phyloP scores from a whole-genome alignment of 768 basidiomycete species.

The Suillus placidus region DNA sequence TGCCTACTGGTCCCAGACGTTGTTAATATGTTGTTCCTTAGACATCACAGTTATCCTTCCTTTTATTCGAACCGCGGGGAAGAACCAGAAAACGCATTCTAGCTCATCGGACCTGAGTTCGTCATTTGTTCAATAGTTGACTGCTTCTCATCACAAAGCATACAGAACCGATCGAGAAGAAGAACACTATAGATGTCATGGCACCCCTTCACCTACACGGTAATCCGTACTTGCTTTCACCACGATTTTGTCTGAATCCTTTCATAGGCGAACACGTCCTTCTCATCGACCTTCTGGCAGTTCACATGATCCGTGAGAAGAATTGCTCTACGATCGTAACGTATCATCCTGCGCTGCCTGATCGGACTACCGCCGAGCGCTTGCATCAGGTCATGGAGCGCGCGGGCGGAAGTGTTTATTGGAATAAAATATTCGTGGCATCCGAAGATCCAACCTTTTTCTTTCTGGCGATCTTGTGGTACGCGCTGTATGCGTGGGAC shows the following conservation, averaged over 20 bases:
- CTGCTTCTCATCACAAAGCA: background rate
- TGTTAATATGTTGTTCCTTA: conserved; percentile 28
- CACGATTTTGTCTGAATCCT: background rate
- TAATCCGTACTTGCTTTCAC: background rate
- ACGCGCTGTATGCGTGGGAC: conserved; percentile 56
- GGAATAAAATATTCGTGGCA: conserved; percentile 18
- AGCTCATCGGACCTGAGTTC: background rate
- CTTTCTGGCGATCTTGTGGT: conserved; percentile 51
- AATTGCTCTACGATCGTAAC: conserved; percentile 36
- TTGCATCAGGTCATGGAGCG: conserved; percentile 34
- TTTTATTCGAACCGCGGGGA: conserved; percentile 40
- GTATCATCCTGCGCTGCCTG: conserved; percentile 33
- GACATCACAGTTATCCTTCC: conserved; percentile 30
- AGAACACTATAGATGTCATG: conserved; percentile 9
- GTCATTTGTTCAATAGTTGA: background rate
- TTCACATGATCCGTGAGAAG: conserved; percentile 39
- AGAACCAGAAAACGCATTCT: conserved; percentile 12
- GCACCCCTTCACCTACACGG: background rate
- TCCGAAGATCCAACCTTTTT: conserved; percentile 50
- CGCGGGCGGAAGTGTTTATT: conserved; percentile 36
- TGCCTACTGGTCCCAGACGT: background rate
- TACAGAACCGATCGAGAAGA: background rate
- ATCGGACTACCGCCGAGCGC: conserved; percentile 30
- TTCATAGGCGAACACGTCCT: conserved; percentile 25
- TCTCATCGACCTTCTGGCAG: conserved; percentile 40